Evolutionary conservation across 1,284 basidiomycete species (phyloP), one percentile per base, ranked within the genome.

Genomic region (Ustilago lituana): DNA sequence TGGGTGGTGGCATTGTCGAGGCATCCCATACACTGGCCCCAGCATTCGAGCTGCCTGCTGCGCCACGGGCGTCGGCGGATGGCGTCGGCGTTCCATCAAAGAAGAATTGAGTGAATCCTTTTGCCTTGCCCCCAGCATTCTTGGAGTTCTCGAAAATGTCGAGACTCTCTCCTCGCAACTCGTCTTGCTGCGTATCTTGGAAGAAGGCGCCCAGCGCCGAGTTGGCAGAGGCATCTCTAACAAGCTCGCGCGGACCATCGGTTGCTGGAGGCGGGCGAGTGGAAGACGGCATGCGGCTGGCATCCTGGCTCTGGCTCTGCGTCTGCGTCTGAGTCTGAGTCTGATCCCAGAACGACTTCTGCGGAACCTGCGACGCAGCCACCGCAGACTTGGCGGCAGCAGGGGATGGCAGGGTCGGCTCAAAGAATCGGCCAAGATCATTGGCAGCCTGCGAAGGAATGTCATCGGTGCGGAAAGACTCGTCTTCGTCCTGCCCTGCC

Each of bases 151-250:
- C 69, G 38, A 78, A 72, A 19, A 79, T 61, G 53, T 78, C 71
- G 24, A 77, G 57, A n/a, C 69, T 74, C 29, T 71, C 73, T 14
- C 74, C 73, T 15, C 68, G 69, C 43, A 60, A 40, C 10, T 61
- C 52, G 26, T 65, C 53, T 27, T 72, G 67, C 36, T 77, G 77
- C 19, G 76, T 78, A n/a, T 63, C 67, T 23, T 73, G 57, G 51
- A 79, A 79, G 60, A 79, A 79, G 32, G 77, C 76, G 11, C 74
- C 78, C 9, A 79, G 71, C 2, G 75, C 76, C 8, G 73, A 73
- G 22, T 63, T 63, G 37, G 61, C 68, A 4, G 76, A 75, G 2
- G 27, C 50, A 11, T 59, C 55, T 22, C 60, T 55, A 12, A 43
- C 39, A n/a, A 69, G 39, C 3, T 29, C 15, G 26, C 55, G 50